Evolutionary conservation across 148 eudicot species (phyloP).

Genomic region (Polygonum aviculare): DNA sequence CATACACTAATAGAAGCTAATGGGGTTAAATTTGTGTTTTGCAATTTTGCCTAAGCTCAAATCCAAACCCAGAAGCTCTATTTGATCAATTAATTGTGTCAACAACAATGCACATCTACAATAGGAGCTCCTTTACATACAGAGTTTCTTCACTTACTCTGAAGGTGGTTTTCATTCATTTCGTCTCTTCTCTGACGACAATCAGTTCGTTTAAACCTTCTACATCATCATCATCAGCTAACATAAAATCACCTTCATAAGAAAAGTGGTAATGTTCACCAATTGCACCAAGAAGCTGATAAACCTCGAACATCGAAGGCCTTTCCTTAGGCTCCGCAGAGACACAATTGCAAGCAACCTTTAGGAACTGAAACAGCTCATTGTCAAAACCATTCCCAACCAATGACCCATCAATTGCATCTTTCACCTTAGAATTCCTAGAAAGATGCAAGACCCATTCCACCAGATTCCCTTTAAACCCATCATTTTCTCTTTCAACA

Average conservation of each 20-base stretch:
- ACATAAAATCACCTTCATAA: neutral
- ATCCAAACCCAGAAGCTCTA: neutral
- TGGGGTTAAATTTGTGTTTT: no score
- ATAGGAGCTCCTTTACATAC: neutral
- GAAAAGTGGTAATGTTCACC: neutral
- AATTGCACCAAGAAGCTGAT: constrained; percentile 12
- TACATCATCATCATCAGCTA: constrained; percentile 12
- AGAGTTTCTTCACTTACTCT: neutral
- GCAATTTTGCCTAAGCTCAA: no score
- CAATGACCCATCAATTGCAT: constrained; percentile 58
- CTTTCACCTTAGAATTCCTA: constrained; percentile 41
- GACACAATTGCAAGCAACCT: constrained; percentile 59
- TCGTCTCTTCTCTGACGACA: constrained; percentile 25
- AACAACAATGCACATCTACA: neutral
- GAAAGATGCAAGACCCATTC: constrained; percentile 70
- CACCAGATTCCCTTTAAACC: constrained; percentile 68
- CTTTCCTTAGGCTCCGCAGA: constrained; percentile 57
- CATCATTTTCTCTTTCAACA: constrained; percentile 47
- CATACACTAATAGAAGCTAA: neutral
- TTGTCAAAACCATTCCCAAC: constrained; percentile 61
- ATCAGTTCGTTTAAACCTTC: constrained; percentile 31
- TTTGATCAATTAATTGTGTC: neutral
- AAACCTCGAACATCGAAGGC: constrained; percentile 68
- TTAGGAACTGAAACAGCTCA: constrained; percentile 55
- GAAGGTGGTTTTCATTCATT: neutral